Conservation (phyloP, 345 rosid species). For the Salix exigua region DNA sequence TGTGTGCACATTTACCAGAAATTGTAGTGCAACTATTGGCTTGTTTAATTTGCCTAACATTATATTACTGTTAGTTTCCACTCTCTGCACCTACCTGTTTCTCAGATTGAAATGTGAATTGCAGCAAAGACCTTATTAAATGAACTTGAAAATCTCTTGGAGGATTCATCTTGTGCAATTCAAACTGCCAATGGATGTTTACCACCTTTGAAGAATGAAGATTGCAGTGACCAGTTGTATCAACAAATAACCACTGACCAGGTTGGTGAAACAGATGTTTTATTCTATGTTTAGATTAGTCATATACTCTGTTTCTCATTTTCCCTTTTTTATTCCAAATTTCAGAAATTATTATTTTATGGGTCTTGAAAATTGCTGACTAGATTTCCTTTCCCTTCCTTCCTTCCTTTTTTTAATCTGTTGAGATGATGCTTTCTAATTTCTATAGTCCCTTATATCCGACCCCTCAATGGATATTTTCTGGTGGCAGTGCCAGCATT, state of each 20-base stretch:
- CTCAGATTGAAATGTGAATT: slow-evolving; percentile 3
- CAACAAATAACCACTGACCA: slow-evolving; percentile 28
- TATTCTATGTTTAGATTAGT: not conserved
- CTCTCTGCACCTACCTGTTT: not conserved
- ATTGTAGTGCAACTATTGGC: not conserved
- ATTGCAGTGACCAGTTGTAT: slow-evolving; percentile 20
- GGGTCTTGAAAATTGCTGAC: not conserved
- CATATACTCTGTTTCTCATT: not conserved
- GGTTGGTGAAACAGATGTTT: slow-evolving; percentile 31
- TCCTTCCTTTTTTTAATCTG: not conserved
- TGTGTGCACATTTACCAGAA: too few relatives aligned
- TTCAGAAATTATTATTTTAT: not conserved
- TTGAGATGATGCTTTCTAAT: not conserved
- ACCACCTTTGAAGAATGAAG: slow-evolving; percentile 25
- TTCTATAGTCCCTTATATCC: too few relatives aligned
- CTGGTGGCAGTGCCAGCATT: too few relatives aligned
- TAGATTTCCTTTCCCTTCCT: not conserved
- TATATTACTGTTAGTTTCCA: not conserved
- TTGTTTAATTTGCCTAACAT: not conserved
- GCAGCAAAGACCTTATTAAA: slow-evolving; percentile 54
- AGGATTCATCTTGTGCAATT: slow-evolving; percentile 38
- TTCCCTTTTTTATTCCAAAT: not conserved
- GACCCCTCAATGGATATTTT: too few relatives aligned
- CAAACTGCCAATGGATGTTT: slow-evolving; percentile 33
- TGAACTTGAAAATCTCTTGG: slow-evolving; percentile 49